Percentiles rank a stretch among this genome's conserved stretches.
Conservation (phyloP, 805 yeast genomes). For the Yamadazyma kitorensis region DNA sequence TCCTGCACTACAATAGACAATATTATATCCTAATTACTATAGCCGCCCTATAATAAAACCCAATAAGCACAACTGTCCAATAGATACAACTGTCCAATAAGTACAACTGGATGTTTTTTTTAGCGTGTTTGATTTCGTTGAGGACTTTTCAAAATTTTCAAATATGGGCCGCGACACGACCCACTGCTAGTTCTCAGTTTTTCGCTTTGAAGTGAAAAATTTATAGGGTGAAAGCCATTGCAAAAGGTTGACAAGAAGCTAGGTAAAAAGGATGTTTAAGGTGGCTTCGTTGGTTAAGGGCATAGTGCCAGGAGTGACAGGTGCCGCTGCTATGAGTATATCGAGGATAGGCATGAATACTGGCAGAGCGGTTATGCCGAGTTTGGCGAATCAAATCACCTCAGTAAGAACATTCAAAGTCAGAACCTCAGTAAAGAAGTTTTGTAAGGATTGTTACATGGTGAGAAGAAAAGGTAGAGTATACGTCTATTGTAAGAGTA, state of each 20-base stretch:
- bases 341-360: not conserved
- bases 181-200: too few relatives aligned
- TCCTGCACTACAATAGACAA: too few relatives aligned
- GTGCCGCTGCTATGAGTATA: not conserved
- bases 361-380: not conserved
- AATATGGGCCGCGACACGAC: too few relatives aligned
- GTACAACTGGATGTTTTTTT: too few relatives aligned
- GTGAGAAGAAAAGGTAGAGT: conserved; percentile 95
- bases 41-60: too few relatives aligned
- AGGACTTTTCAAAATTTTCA: too few relatives aligned
- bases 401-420: conserved; percentile 78
- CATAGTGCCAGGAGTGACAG: not conserved
- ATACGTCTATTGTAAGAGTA: conserved; percentile 88
- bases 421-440: conserved; percentile 88
- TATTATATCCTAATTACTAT: too few relatives aligned
- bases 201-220: too few relatives aligned
- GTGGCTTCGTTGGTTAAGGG: conserved; percentile 2
- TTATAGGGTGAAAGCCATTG: too few relatives aligned
- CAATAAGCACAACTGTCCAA: too few relatives aligned
- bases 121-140: conserved; percentile 7
- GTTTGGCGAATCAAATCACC: conserved; percentile 1
- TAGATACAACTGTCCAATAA: too few relatives aligned
- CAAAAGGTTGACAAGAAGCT: too few relatives aligned
- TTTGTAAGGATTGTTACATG: conserved; percentile 84
- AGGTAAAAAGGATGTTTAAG: conserved; percentile 12